phyloP scores from a whole-genome alignment of 1,139 yeast species.

The Scheffersomyces segobiensis region DNA sequence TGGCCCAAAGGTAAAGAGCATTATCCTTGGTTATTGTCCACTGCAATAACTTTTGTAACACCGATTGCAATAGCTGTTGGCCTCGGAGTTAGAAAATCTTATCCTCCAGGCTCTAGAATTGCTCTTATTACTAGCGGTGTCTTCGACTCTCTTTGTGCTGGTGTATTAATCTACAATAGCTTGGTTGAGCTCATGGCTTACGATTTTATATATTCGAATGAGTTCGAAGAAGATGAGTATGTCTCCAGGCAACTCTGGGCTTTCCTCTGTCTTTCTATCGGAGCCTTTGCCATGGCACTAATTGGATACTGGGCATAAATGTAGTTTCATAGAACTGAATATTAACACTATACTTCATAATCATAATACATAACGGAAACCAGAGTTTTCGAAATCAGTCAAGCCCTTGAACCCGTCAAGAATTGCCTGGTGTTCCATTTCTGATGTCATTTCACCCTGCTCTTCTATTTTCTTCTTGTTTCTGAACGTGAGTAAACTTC shows the following conservation, averaged over 20 bases:
- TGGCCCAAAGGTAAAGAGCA: conserved; percentile 34
- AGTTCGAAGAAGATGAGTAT: conserved; percentile 20
- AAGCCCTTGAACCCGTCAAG: conserved; percentile 33
- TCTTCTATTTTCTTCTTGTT: conserved; percentile 22
- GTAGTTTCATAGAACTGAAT: background rate
- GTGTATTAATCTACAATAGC: conserved; percentile 39
- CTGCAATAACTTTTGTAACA: conserved; percentile 33
- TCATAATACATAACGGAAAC: background rate
- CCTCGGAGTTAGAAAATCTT: conserved; percentile 33
- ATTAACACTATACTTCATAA: background rate
- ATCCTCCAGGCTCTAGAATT: conserved; percentile 33
- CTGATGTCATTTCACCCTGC: conserved; percentile 26
- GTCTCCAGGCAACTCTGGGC: conserved; percentile 22
- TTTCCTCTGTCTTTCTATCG: conserved; percentile 19
- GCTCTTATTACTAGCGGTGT: conserved; percentile 38
- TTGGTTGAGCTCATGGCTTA: conserved; percentile 44
- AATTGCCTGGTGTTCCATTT: conserved; percentile 25
- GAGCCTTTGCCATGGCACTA: conserved; percentile 22
- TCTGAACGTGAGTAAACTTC: conserved; percentile 19
- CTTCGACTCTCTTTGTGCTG: conserved; percentile 41
- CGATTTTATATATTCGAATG: conserved; percentile 34
- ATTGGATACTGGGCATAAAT: conserved; percentile 24
- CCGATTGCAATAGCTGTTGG: conserved; percentile 41
- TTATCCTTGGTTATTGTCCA: conserved; percentile 36
- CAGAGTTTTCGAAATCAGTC: conserved; percentile 31